Conservation (phyloP, 2,329 filamentous ascomycete genomes). For the Westerdykella sp. region DNA sequence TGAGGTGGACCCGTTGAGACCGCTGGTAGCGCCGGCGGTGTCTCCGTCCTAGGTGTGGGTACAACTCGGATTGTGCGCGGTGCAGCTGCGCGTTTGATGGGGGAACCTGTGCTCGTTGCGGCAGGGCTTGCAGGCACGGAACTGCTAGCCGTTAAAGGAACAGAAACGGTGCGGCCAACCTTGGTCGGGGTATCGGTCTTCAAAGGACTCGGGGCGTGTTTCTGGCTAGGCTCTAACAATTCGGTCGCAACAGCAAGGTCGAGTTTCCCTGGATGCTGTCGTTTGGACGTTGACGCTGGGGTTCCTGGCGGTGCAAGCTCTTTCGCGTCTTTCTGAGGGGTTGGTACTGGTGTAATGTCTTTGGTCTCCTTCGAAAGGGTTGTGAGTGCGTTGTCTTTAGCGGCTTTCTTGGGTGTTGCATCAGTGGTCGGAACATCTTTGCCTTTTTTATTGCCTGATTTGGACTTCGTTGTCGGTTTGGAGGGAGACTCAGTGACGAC, state of each 20-base stretch:
- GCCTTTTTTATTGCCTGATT: slow-evolving; percentile 14
- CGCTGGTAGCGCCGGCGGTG: slow-evolving; percentile 39
- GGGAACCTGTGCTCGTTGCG: slow-evolving; percentile 45
- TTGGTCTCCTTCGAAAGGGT: no score
- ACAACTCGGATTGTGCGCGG: slow-evolving; percentile 65
- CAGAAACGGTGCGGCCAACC: slow-evolving; percentile 18
- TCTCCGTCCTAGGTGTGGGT: slow-evolving; percentile 59
- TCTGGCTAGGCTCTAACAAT: slow-evolving; percentile 14
- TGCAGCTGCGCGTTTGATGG: slow-evolving; percentile 37
- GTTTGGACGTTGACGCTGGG: slow-evolving; percentile 18
- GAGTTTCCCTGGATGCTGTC: slow-evolving; percentile 43
- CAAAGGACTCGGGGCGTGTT: slow-evolving; percentile 7
- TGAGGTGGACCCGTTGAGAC: slow-evolving; percentile 28
- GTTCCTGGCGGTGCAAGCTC: slow-evolving; percentile 4
- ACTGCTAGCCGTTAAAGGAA: slow-evolving; percentile 41
- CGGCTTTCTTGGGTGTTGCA: neutral
- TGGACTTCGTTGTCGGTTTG: slow-evolving; percentile 16
- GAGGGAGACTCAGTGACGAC: slow-evolving; percentile 5
- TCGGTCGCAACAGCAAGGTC: slow-evolving; percentile 41
- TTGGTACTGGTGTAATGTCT: neutral
- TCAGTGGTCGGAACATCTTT: slow-evolving; percentile 5
- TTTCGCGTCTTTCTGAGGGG: slow-evolving; percentile 12
- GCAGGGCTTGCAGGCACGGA: slow-evolving; percentile 48
- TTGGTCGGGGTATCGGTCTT: slow-evolving; percentile 24
- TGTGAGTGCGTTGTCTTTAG: no score